Base-by-base conservation (phyloP, 371 early-diverging fungal species). In the Rhizomucor pusillus region DNA sequence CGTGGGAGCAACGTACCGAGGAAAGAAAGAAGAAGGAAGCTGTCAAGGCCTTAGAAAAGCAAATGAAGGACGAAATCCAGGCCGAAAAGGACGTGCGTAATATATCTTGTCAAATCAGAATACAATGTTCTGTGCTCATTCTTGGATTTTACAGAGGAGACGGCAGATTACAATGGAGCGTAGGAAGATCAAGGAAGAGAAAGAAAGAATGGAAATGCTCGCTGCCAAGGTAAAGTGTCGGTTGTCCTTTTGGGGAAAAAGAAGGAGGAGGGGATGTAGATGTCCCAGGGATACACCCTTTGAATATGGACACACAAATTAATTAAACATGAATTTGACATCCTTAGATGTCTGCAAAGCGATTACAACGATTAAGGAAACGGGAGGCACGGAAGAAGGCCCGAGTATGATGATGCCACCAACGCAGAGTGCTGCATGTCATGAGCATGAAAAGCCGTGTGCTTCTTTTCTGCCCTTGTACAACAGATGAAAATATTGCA, bases 171-270 rank as follows among this genome's bases (percentile, higher is more conserved):
- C 75, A 13, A 63, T 75, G 60, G 84, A 84, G 52, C 78, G 84
- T 54, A 79, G 71, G 48, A 77, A 75, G 68, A 73, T 82, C 40
- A 66, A 75, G 64, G 84, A 81, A 62, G 84, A 84, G 47, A 79
- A 84, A 63, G 84, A 79, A 54, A 69, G 84, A 45, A 66, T 75
- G 52, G 84, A 81, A 35, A 68, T 61, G 47, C 56, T 82, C 51
- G 80, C 81, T 34, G 71, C 75, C 46, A 80, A 80, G 71, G 71
- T 70, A 61, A 35, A n/a, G n/a, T n/a, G n/a, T n/a, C n/a, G n/a
- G n/a, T n/a, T n/a, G n/a, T n/a, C n/a, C n/a, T n/a, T n/a, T n/a
- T n/a, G n/a, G n/a, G n/a, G n/a, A n/a, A n/a, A n/a, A n/a, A n/a
- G n/a, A n/a, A 29, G 29, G 29, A 29, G 29, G 29, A 29, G 29